Conservation (phyloP, 768 basidiomycete genomes). For the Lactarius pseudohatsudake region DNA sequence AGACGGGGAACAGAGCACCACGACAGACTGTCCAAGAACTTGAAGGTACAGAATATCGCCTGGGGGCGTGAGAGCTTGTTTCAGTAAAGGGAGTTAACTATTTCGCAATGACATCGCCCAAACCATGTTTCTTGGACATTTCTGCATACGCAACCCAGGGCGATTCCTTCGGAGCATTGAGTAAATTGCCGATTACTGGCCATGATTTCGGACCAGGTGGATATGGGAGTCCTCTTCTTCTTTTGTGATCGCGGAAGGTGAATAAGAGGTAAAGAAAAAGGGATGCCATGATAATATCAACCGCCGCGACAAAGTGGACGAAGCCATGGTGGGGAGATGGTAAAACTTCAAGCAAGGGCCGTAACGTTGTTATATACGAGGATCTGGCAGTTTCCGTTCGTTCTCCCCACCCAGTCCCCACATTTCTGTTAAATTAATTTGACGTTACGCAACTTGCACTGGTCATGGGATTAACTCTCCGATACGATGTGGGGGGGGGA, state of each 20-base stretch:
- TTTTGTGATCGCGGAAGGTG: not conserved
- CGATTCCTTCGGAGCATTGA: not conserved
- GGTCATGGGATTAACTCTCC: too few species aligned
- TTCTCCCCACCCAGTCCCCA: too few species aligned
- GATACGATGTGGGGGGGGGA: too few species aligned
- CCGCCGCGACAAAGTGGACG: not conserved
- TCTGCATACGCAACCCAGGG: slow-evolving; percentile 1
- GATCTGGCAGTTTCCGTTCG: too few species aligned
- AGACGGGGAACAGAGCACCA: slow-evolving; percentile 49
- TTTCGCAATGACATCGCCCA: too few species aligned
- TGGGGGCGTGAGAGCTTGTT: not conserved
- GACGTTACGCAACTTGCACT: too few species aligned
- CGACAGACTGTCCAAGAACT: slow-evolving; percentile 46
- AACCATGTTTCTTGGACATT: slow-evolving; percentile 18
- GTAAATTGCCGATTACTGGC: slow-evolving; percentile 13
- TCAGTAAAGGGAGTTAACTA: too few species aligned
- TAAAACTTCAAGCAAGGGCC: too few species aligned
- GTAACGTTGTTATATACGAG: too few species aligned
- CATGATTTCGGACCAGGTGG: slow-evolving; percentile 10
- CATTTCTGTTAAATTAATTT: too few species aligned
- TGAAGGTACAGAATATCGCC: slow-evolving; percentile 29
- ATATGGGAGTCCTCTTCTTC: slow-evolving; percentile 11
- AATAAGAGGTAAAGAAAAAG: not conserved
- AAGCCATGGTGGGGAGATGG: too few species aligned
- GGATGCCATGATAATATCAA: not conserved